A percentile compares a stretch with the other conserved stretches of the same genome.
phyloP scores from a whole-genome alignment of 192 early-diverging fungal genomes.

The Coemansia sp. region DNA sequence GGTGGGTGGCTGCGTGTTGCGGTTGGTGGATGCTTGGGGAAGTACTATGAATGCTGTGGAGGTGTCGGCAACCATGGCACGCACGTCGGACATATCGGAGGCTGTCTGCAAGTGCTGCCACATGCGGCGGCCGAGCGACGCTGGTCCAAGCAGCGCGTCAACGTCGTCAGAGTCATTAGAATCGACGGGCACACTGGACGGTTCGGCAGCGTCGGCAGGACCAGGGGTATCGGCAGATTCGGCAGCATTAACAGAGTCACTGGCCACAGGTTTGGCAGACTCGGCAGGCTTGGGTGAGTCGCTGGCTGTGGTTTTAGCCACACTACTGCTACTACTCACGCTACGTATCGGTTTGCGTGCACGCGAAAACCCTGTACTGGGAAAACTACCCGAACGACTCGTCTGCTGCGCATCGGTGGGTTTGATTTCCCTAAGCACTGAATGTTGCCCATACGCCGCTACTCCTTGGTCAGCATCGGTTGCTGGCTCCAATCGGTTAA shows the following conservation, averaged over 20 bases:
- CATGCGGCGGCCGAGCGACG: slow-evolving; percentile 38
- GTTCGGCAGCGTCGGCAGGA: neutral
- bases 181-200: too few relatives aligned
- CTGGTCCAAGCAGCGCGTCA: slow-evolving; percentile 18
- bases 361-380: slow-evolving; percentile 42
- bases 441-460: slow-evolving; percentile 21
- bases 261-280: too few relatives aligned
- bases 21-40: slow-evolving; percentile 10
- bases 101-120: slow-evolving; percentile 43
- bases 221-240: too few relatives aligned
- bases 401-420: neutral
- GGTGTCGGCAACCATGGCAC: slow-evolving; percentile 40
- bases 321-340: neutral
- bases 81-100: slow-evolving; percentile 28
- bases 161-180: neutral
- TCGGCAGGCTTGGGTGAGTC: too few relatives aligned
- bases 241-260: too few relatives aligned
- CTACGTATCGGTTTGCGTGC: slow-evolving; percentile 23
- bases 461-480: slow-evolving; percentile 15
- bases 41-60: slow-evolving; percentile 25
- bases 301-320: too few relatives aligned
- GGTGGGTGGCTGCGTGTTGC: neutral
- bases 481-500: slow-evolving; percentile 30
- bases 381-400: slow-evolving; percentile 17
- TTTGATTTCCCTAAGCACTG: slow-evolving; percentile 29